Percentiles rank a stretch among this genome's conserved stretches.
Evolutionary conservation across 345 rosid genomes (phyloP).

Genomic region (Streptanthus diversifolius): DNA sequence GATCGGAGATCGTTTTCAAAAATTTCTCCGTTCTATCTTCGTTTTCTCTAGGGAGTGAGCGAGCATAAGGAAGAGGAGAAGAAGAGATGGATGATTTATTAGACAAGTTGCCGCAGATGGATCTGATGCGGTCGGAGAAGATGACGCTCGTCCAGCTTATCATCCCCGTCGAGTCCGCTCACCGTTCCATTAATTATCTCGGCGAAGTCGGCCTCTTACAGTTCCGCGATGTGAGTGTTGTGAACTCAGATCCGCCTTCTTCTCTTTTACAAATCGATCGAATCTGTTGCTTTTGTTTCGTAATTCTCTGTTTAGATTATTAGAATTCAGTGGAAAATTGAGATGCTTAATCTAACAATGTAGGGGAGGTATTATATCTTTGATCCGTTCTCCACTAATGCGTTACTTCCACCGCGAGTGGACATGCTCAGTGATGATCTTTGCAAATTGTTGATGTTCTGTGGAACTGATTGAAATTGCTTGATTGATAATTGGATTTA

Average conservation of each 20-base stretch:
- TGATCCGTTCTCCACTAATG: slow-evolving; percentile 9
- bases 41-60: slow-evolving; percentile 30
- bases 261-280: slow-evolving; percentile 10
- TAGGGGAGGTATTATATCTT: neutral
- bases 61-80: slow-evolving; percentile 7
- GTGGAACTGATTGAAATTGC: neutral
- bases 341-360: slow-evolving; percentile 21
- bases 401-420: slow-evolving; percentile 14
- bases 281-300: neutral
- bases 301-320: neutral
- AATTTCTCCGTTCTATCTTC: slow-evolving; percentile 8
- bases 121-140: slow-evolving; percentile 98
- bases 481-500: slow-evolving; percentile 5
- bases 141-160: slow-evolving; percentile 92
- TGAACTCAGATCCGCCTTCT: slow-evolving; percentile 43
- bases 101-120: slow-evolving; percentile 79
- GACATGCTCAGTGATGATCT: slow-evolving; percentile 24
- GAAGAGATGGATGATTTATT: slow-evolving; percentile 51
- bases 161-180: slow-evolving; percentile 90
- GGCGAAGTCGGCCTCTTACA: slow-evolving; percentile 80
- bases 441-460: slow-evolving; percentile 14
- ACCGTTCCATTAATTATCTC: slow-evolving; percentile 75
- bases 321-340: neutral
- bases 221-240: slow-evolving; percentile 67
- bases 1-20: slow-evolving; percentile 19